Conservation (phyloP, 1,139 yeast species). For the Suhomyces ambrosiae region DNA sequence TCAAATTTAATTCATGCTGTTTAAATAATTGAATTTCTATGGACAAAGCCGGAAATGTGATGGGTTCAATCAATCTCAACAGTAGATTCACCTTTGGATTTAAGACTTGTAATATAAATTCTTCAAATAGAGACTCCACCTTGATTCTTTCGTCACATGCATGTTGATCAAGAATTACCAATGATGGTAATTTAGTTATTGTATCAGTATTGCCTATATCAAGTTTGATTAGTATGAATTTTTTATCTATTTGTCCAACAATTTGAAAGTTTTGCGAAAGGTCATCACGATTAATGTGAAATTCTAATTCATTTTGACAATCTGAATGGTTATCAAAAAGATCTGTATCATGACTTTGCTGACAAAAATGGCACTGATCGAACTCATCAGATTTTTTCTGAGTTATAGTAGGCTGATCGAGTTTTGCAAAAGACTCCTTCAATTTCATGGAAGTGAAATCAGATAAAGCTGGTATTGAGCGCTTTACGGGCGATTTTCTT, state of each 20-base stretch:
- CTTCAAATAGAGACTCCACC: conserved; percentile 49
- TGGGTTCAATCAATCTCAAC: conserved; percentile 14
- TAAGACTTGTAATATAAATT: conserved; percentile 26
- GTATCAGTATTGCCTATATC: not conserved
- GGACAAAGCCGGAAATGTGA: conserved; percentile 23
- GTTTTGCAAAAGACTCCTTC: not conserved
- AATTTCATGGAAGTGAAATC: not conserved
- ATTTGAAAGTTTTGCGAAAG: conserved; percentile 16
- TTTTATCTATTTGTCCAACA: conserved; percentile 56
- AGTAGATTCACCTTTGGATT: conserved; percentile 18
- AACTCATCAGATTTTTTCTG: too few species aligned
- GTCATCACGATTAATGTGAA: conserved; percentile 1
- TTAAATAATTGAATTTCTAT: conserved; percentile 34
- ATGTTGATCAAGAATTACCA: conserved; percentile 69
- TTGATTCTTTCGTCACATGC: conserved; percentile 74
- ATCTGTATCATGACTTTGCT: too few species aligned
- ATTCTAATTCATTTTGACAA: not conserved
- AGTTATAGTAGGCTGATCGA: not conserved
- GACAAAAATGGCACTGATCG: too few species aligned
- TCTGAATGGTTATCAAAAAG: too few species aligned
- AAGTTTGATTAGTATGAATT: conserved; percentile 53
- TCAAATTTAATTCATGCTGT: conserved; percentile 32
- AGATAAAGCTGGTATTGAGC: not conserved
- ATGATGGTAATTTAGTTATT: conserved; percentile 5
- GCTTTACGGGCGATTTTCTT: conserved; percentile 1